These are phyloP conservation scores for Podospora australis DNA, from an alignment of 495 filamentous ascomycete species.

Conservation along the genomic window DNA sequence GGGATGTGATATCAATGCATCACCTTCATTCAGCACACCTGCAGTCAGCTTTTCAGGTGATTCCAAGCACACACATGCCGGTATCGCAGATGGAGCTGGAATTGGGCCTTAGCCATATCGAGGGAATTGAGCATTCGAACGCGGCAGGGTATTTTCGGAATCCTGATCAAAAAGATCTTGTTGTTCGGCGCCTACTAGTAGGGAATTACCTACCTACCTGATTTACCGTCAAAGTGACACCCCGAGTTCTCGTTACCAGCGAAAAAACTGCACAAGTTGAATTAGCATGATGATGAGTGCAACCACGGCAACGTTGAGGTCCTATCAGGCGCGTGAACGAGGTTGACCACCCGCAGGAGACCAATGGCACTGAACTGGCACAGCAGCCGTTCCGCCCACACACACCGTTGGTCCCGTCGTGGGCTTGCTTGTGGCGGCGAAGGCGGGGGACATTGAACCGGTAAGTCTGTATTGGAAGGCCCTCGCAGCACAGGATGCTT, in stretches of 20 bases:
- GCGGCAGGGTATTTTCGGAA: too few relatives aligned
- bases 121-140: too few relatives aligned
- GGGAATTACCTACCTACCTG: neutral
- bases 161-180: too few relatives aligned
- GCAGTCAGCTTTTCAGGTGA: neutral
- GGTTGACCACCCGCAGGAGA: neutral
- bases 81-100: constrained; percentile 5
- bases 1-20: constrained; percentile 17
- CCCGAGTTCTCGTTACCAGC: neutral
- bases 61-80: neutral
- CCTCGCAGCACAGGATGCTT: too few relatives aligned
- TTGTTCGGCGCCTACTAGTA: neutral
- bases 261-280: neutral
- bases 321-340: constrained; percentile 4
- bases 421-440: too few relatives aligned
- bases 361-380: neutral
- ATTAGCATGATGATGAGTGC: neutral
- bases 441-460: too few relatives aligned
- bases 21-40: neutral
- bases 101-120: too few relatives aligned
- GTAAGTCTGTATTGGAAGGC: too few relatives aligned
- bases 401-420: neutral
- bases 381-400: constrained; percentile 5
- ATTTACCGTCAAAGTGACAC: neutral
- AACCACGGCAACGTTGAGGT: constrained; percentile 1